phyloP scores from a whole-genome alignment of 129 eudicot genomes.

The Flaveria robusta region DNA sequence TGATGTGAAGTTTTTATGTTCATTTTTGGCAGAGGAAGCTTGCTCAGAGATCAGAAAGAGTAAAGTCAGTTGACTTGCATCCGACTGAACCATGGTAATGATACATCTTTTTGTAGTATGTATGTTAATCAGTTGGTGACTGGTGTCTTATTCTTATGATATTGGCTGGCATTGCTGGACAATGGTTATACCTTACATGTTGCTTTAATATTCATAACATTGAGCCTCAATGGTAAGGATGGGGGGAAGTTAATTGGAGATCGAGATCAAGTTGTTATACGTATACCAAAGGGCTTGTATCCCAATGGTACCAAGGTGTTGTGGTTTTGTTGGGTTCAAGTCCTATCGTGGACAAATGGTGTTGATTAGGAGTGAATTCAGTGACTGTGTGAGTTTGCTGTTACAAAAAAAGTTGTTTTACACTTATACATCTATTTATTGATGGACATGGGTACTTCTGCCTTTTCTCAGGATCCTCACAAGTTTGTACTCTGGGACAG shows the following conservation, averaged over 20 bases:
- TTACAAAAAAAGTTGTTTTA: too few relatives aligned
- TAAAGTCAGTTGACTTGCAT: constrained; percentile 91
- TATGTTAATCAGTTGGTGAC: background rate
- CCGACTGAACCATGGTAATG: constrained; percentile 92
- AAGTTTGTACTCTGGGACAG: constrained; percentile 87
- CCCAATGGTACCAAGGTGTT: too few relatives aligned
- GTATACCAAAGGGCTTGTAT: too few relatives aligned
- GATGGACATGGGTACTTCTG: background rate
- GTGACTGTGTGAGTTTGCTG: too few relatives aligned
- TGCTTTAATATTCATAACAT: background rate
- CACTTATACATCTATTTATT: background rate
- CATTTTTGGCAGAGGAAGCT: constrained; percentile 73
- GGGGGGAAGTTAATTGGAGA: background rate
- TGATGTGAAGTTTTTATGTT: constrained; percentile 1
- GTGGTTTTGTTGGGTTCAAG: too few relatives aligned
- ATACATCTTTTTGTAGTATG: background rate
- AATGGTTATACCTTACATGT: background rate
- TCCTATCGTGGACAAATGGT: too few relatives aligned
- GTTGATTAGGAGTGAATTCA: too few relatives aligned
- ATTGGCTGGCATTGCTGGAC: background rate
- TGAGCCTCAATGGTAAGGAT: background rate
- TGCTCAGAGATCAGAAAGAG: constrained; percentile 86
- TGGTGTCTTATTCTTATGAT: background rate
- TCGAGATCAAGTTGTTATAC: constrained; percentile 8
- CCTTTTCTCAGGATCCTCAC: constrained; percentile 60